Evolutionary conservation across 2,329 filamentous ascomycete genomes (phyloP).

Genomic region (Cladophialophora immunda): DNA sequence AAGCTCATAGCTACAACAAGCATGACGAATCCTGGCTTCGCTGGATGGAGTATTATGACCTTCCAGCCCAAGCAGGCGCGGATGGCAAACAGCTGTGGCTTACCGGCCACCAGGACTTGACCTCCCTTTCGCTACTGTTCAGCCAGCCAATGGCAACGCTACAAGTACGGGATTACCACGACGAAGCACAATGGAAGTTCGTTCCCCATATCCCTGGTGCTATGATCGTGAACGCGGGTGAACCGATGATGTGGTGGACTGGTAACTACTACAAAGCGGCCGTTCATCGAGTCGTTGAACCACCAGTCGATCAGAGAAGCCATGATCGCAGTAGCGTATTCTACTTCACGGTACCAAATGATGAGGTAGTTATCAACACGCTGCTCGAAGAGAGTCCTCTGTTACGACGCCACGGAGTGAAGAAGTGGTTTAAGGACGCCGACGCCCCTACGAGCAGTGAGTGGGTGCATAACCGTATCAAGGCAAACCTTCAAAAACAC

Average conservation of each 20-base stretch:
- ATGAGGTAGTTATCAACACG: slow-evolving; percentile 49
- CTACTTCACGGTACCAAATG: slow-evolving; percentile 47
- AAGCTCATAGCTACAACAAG: slow-evolving; percentile 65
- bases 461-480: slow-evolving; percentile 18
- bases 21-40: slow-evolving; percentile 68
- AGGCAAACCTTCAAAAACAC: background rate
- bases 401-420: background rate
- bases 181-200: slow-evolving; percentile 59
- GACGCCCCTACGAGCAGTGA: slow-evolving; percentile 18
- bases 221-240: slow-evolving; percentile 62
- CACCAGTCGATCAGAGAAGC: slow-evolving; percentile 16
- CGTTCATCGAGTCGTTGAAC: slow-evolving; percentile 22
- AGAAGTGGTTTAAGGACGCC: slow-evolving; percentile 2
- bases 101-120: slow-evolving; percentile 65
- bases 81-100: slow-evolving; percentile 60
- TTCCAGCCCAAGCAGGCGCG: slow-evolving; percentile 47
- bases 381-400: slow-evolving; percentile 23
- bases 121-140: slow-evolving; percentile 65
- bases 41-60: slow-evolving; percentile 67
- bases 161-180: slow-evolving; percentile 62
- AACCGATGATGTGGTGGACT: slow-evolving; percentile 59
- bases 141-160: slow-evolving; percentile 66
- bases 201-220: slow-evolving; percentile 60
- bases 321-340: slow-evolving; percentile 21
- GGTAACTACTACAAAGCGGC: slow-evolving; percentile 50